Conservation (phyloP, 129 eudicot genomes). For the Tagetes erecta region DNA sequence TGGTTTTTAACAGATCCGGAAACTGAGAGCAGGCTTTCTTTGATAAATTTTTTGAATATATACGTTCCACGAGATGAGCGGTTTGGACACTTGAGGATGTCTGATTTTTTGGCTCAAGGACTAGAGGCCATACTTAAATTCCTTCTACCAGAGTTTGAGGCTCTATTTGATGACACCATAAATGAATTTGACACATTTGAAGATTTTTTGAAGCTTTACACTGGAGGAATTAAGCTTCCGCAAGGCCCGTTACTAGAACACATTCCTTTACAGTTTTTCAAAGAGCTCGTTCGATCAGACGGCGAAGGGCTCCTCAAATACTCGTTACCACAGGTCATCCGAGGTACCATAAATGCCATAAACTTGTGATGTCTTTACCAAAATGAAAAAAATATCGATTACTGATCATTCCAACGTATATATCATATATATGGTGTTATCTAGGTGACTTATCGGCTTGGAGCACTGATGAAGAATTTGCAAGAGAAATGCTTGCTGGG, state of each 20-base stretch:
- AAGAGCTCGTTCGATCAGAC: constrained; percentile 44
- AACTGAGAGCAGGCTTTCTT: constrained; percentile 49
- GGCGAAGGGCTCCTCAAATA: constrained; percentile 43
- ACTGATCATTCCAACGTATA: not conserved
- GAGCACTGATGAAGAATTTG: constrained; percentile 67
- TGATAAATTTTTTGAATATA: constrained; percentile 29
- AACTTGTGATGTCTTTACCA: not conserved
- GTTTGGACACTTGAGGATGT: constrained; percentile 46
- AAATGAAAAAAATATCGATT: not conserved
- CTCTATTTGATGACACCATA: constrained; percentile 39
- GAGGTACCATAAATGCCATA: constrained; percentile 28
- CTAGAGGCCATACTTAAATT: constrained; percentile 45
- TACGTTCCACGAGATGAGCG: constrained; percentile 68
- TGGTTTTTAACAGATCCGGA: constrained; percentile 41
- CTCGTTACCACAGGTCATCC: constrained; percentile 48
- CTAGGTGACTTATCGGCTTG: constrained; percentile 57
- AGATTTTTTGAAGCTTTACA: constrained; percentile 45
- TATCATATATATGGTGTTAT: not conserved
- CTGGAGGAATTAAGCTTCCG: constrained; percentile 47
- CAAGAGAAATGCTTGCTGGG: constrained; percentile 67
- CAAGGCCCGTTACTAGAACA: constrained; percentile 30
- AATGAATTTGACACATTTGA: constrained; percentile 43
- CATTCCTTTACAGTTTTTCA: constrained; percentile 35
- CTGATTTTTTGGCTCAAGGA: constrained; percentile 49
- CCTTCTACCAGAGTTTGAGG: constrained; percentile 39